Percentiles rank a stretch among this genome's conserved stretches.
These are phyloP conservation scores for Aspergillus wentii DNA, from an alignment of 495 filamentous ascomycete genomes.

Conservation along the genomic window DNA sequence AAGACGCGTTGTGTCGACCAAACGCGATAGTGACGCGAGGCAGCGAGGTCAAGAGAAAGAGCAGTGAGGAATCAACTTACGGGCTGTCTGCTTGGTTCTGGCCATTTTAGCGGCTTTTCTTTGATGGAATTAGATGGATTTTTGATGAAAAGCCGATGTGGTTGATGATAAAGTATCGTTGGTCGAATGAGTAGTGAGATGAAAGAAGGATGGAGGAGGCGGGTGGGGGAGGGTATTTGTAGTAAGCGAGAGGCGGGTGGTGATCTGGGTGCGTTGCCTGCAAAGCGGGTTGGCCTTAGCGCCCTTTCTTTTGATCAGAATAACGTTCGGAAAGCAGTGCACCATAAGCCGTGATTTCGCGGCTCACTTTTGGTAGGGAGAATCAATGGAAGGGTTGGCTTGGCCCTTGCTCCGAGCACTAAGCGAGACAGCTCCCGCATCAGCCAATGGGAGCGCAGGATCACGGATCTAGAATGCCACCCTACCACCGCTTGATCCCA, in stretches of 20 bases:
- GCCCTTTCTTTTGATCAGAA: conserved; percentile 27
- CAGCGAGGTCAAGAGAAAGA: conserved; percentile 10
- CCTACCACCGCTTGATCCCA: conserved; percentile 33
- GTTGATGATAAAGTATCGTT: conserved; percentile 34
- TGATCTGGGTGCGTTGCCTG: conserved; percentile 35
- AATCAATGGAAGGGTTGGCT: conserved; percentile 22
- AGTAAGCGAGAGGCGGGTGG: conserved; percentile 31
- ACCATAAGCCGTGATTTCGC: conserved; percentile 33
- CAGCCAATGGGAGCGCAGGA: conserved; percentile 38
- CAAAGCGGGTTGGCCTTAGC: conserved; percentile 20
- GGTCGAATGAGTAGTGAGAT: conserved; percentile 38
- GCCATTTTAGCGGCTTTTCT: conserved; percentile 67
- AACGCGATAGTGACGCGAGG: conserved; percentile 23
- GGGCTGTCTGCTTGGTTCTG: conserved; percentile 99
- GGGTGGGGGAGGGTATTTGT: conserved; percentile 51
- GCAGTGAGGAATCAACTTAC: conserved; percentile 52
- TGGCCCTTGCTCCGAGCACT: too few relatives aligned
- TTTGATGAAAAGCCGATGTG: conserved; percentile 46
- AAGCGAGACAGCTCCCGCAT: conserved; percentile 32
- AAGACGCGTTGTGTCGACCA: conserved; percentile 16
- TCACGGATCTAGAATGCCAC: conserved; percentile 34
- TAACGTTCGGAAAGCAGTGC: conserved; percentile 31
- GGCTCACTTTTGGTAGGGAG: conserved; percentile 24
- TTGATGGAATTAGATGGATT: conserved; percentile 44
- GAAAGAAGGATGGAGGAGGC: conserved; percentile 44